Base-by-base conservation (phyloP, 148 eudicot species). In the Drosera capensis region DNA sequence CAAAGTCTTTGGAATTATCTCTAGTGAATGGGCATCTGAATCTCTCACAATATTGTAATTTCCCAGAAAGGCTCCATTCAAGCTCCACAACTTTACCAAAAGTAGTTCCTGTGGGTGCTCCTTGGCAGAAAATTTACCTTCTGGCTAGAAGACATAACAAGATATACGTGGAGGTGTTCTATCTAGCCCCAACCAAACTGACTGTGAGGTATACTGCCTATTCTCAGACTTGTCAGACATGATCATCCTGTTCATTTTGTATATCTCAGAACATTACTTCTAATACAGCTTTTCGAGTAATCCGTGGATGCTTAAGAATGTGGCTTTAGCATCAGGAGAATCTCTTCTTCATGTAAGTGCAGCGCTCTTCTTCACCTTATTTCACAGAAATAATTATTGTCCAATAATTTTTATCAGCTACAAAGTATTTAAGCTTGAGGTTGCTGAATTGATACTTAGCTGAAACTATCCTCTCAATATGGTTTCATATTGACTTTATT, bases 101-200 rank as follows among this genome's bases (percentile, higher is more conserved):
- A 43, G 61, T 84, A 34, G 67, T 70, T 54, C 95, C 97, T 13
- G 64, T 84, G 41, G 97, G 97, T 63, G 97, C 97, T 54, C 97
- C 97, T 14, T 84, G 97, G 95, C 97, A 90, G 71, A 69, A 78
- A 56, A 75, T 90, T 56, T 75, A 56, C 59, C 81, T 80, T 50
- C 49, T 79, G 51, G 84, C 95, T 31, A 70, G 74, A 71, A 68
- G 73, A 67, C 82, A 84, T 49, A 78, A 80, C 71, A 90, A 90
- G 61, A 77, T 84, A 60, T 90, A 80, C 49, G 67, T 88, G 46
- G 92, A 88, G 66, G 67, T 65, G 48, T 67, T 88, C 71, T 80
- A 68, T 46, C 48, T 88, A 60, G 77, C 73, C 30, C 78, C 83
- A 23, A 63, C 71, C 55, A 90, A 76, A 54, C 41, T 84, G 57